Conservation (phyloP, 2,329 filamentous ascomycete species). For the Arthrobotrys iridis region DNA sequence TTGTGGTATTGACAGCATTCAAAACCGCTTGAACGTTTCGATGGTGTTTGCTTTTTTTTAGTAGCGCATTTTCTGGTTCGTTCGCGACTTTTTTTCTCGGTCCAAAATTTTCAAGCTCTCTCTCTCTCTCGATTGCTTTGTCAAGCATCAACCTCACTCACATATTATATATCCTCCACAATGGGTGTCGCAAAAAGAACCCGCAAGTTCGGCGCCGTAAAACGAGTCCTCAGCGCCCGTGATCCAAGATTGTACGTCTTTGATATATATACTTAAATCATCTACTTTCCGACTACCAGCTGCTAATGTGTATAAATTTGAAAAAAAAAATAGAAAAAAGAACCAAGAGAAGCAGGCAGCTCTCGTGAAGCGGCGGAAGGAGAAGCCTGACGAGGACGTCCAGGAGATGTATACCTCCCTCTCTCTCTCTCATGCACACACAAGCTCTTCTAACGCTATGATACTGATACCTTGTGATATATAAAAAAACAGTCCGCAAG, state of each 20-base stretch:
- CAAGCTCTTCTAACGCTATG: background rate
- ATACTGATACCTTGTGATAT: background rate
- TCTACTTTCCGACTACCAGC: background rate
- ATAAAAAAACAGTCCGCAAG: slow-evolving; percentile 70
- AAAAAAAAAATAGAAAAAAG: slow-evolving; percentile 67
- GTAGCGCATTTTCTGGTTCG: background rate
- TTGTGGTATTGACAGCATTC: no score
- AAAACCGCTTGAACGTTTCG: background rate
- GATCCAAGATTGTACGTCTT: slow-evolving; percentile 74
- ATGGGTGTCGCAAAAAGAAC: slow-evolving; percentile 94
- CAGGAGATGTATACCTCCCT: slow-evolving; percentile 71
- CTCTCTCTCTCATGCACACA: no score
- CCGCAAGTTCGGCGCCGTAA: slow-evolving; percentile 87
- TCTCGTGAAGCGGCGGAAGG: slow-evolving; percentile 67
- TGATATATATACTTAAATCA: slow-evolving; percentile 5
- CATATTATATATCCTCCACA: slow-evolving; percentile 49
- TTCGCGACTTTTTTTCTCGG: slow-evolving; percentile 21
- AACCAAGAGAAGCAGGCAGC: slow-evolving; percentile 76
- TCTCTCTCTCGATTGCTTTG: background rate
- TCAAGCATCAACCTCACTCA: slow-evolving; percentile 9
- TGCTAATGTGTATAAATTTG: slow-evolving; percentile 6
- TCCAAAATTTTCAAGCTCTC: slow-evolving; percentile 21
- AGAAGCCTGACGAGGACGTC: slow-evolving; percentile 72
- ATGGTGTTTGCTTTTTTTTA: slow-evolving; percentile 8
- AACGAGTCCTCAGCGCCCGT: slow-evolving; percentile 81